Percentiles rank a stretch among this genome's conserved stretches.
Evolutionary conservation across 768 basidiomycete genomes (phyloP).

Genomic region (Collybia mongolica): DNA sequence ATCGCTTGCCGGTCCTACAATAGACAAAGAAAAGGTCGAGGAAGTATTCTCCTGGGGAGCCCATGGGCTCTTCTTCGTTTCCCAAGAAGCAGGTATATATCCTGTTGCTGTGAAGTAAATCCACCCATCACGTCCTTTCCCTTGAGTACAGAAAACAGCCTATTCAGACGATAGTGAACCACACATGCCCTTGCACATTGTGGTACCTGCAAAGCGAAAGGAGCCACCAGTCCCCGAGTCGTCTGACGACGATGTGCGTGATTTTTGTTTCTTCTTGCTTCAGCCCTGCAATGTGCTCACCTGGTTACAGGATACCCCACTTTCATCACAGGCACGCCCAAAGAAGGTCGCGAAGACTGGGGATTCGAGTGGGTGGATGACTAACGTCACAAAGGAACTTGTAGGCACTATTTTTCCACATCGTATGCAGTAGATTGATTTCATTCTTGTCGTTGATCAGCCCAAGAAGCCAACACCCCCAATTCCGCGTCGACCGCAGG

Average conservation of each 20-base stretch:
- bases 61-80: neutral
- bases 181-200: neutral
- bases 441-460: neutral
- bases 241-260: conserved; percentile 1
- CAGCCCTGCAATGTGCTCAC: neutral
- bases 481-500: neutral
- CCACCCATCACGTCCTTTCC: too few species aligned
- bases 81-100: neutral
- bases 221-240: neutral
- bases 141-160: too few species aligned
- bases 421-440: neutral
- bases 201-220: neutral
- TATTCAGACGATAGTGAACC: neutral
- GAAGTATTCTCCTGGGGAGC: neutral
- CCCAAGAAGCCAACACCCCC: neutral
- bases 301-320: neutral
- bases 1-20: too few species aligned
- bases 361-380: neutral
- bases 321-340: neutral
- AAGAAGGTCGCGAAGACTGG: neutral
- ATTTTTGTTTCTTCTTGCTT: neutral
- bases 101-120: too few species aligned
- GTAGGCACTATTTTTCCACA: neutral
- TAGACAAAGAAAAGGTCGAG: conserved; percentile 1
- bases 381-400: neutral